Conservation (phyloP, 768 basidiomycete species). For the Xerocomellus amylosporus region DNA sequence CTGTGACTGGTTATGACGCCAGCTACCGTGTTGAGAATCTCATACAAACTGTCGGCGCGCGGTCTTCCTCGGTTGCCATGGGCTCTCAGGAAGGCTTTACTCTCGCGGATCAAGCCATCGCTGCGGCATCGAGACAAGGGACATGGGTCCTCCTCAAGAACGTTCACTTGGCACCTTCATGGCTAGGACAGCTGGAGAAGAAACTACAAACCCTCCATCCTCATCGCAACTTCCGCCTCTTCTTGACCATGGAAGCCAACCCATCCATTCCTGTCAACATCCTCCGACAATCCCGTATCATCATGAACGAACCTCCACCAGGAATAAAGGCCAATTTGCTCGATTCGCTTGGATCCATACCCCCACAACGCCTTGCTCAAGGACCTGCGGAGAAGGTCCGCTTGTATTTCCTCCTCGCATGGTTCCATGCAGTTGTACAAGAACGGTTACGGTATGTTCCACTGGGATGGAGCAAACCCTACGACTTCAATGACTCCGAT, state of each 20-base stretch:
- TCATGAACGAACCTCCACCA: conserved; percentile 99
- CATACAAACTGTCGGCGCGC: conserved; percentile 69
- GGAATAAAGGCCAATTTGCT: conserved; percentile 95
- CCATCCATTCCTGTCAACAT: conserved; percentile 95
- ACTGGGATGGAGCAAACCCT: conserved; percentile 93
- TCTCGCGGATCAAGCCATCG: conserved; percentile 94
- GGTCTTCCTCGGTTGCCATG: conserved; percentile 93
- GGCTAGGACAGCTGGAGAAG: conserved; percentile 96
- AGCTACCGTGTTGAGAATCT: conserved; percentile 92
- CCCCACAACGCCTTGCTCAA: conserved; percentile 66
- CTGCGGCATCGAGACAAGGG: conserved; percentile 86
- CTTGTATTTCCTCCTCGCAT: conserved; percentile 92
- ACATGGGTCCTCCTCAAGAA: conserved; percentile 98
- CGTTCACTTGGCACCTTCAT: conserved; percentile 91
- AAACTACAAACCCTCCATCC: conserved; percentile 90
- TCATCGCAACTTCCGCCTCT: conserved; percentile 89
- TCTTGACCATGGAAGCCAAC: conserved; percentile 98
- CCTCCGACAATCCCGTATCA: conserved; percentile 88
- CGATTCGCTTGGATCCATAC: conserved; percentile 78
- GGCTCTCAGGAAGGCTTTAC: conserved; percentile 98
- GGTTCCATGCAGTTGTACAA: conserved; percentile 98
- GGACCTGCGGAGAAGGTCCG: conserved; percentile 93
- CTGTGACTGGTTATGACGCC: conserved; percentile 97
- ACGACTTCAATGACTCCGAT: conserved; percentile 99
- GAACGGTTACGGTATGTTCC: conserved; percentile 96